Evolutionary conservation across 352 stramenopile genomes (phyloP), one percentile per base, ranked within the genome.

Genomic region (Phytophthora sp.): DNA sequence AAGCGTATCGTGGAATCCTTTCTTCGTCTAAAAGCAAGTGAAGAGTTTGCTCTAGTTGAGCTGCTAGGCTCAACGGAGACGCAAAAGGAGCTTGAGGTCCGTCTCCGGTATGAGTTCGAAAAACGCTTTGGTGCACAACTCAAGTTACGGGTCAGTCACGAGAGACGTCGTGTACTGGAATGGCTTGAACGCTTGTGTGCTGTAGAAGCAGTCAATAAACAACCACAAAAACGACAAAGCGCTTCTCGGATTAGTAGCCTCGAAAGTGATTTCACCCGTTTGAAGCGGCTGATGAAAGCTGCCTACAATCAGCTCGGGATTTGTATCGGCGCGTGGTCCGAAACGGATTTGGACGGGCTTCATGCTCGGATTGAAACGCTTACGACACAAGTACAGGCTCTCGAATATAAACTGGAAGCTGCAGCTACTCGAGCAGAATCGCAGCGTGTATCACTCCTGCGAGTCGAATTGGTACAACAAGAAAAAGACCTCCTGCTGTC

Each of bases 401-500:
- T 68, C 2, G 53, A 73, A 18, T 12, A 33, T 31, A 53, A 69
- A 1, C 46, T 78, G 36, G 46, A 63, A 26, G 21, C 13, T 31
- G 57, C 41, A 18, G 47, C 24, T 23, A 70, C 62, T 11, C 64
- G 73, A 41, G 58, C 54, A 24, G 61, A 84, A 24, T 30, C 55
- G 4, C 80, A 89, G 33, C 66, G 64, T 1, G 53, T 91, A 57
- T 31, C 67, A 4, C 57, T 88, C 1, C 67, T 77, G 5, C 76
- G 71, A 39, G 61, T 63, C 0, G 66, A 86, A 21, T 63, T 91
- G 41, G 55, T 75, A 24, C 60, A 84, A 16, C 69, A 81, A 2
- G 82, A 91, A 56, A 89, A 88, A 8, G 77, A 88, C n/a, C 70
- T 79, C 7, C 31, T 91, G 35, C 57, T 91, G 15, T 69, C 65